Base-by-base conservation (phyloP, 495 filamentous ascomycete genomes). In the Geoglossum glabrum region DNA sequence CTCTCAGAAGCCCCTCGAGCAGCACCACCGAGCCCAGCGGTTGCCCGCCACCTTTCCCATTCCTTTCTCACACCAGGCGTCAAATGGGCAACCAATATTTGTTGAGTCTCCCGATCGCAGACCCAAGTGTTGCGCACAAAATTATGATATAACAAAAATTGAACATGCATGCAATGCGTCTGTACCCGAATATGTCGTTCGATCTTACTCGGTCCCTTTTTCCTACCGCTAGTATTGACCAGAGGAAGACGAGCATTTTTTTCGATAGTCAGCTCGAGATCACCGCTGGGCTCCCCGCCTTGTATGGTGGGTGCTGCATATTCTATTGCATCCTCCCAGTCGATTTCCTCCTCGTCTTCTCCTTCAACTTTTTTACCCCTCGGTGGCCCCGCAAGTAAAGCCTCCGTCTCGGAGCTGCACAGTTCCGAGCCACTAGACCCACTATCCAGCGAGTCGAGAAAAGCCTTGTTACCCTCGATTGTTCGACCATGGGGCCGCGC, bases 141-240 rank as follows among this genome's bases (percentile, higher is more conserved):
- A 67, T 96, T 96, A 63, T 96, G 90, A 69, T 81, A 92, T 47
- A 98, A 77, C 49, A 98, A 69, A 59, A 82, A 78, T 65, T 90
- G 85, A 3, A 98, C 90, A 69, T 98, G 92, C 64, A 92, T 75
- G 62, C 85, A 84, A 66, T 98, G 92, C 8, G 86, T 87, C 38
- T 79, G 70, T 8, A 82, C 73, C 34, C 92, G 75, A 43, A 90
- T 86, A 59, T 77, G 76, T 59, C 87, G 79, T 64, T 96, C 84
- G 9, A 83, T 79, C 68, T 92, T 93, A 21, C 82, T 85, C 0
- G 87, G 85, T 0, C 87, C 90, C 67, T 88, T 90, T 70, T 90
- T 95, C 59, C 78, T 79, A 31, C 84, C 80, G 19, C 80, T 64
- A 6, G 78, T 72, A 59, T 81, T 79, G 11, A 74, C 71, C 11